These are phyloP conservation scores for Ilex asprella DNA, from an alignment of 257 asterid species.

Conservation along the genomic window DNA sequence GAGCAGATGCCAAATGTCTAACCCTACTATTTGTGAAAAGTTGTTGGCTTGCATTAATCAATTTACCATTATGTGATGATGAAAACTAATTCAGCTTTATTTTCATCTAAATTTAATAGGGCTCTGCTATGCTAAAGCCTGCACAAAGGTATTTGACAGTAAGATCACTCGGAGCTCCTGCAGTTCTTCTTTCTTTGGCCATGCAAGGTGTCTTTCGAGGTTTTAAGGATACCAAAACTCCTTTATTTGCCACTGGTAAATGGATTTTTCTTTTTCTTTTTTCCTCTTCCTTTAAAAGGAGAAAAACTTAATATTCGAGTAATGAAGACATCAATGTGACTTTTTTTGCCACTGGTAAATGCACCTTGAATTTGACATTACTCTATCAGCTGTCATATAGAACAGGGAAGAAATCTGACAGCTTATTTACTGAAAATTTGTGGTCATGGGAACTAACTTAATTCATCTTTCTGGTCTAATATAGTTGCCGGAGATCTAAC, in stretches of 20 bases:
- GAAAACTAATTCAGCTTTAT: background rate
- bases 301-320: background rate
- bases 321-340: background rate
- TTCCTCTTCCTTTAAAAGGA: background rate
- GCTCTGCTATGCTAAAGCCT: conserved; percentile 73
- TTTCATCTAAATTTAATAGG: conserved; percentile 29
- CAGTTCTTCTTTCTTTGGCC: conserved; percentile 84
- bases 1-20: no score
- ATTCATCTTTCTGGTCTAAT: background rate
- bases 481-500: conserved; percentile 76
- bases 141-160: conserved; percentile 66
- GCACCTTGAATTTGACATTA: no score
- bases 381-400: no score
- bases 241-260: conserved; percentile 82
- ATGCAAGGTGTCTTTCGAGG: conserved; percentile 97
- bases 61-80: no score
- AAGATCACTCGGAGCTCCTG: conserved; percentile 92
- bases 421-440: background rate
- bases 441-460: background rate
- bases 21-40: no score
- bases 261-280: background rate
- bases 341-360: no score
- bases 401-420: background rate
- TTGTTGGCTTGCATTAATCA: no score
- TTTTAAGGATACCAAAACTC: conserved; percentile 84